Percentiles rank a stretch among this genome's conserved stretches.
These are phyloP conservation scores for Astrothelium macrocarpum DNA, from an alignment of 495 filamentous ascomycete species.

Conservation along the genomic window DNA sequence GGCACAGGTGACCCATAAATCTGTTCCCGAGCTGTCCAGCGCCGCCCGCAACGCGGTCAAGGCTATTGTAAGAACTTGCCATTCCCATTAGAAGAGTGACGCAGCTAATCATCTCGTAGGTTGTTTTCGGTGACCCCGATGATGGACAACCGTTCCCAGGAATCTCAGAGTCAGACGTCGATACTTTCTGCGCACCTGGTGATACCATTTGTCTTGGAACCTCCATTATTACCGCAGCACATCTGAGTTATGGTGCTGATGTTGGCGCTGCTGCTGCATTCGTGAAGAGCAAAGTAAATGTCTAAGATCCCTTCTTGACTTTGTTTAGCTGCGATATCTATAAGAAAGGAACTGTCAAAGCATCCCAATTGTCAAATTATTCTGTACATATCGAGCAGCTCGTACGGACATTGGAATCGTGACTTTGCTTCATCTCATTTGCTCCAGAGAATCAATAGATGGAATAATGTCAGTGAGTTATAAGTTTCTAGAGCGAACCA, in stretches of 20 bases:
- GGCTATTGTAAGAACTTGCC: not conserved
- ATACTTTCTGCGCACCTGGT: not conserved
- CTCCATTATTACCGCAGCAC: not conserved
- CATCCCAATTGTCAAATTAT: too few relatives aligned
- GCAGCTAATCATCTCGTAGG: too few relatives aligned
- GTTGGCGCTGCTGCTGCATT: not conserved
- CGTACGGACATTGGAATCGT: too few relatives aligned
- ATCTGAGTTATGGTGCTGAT: not conserved
- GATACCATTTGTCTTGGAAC: not conserved
- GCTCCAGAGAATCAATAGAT: too few relatives aligned
- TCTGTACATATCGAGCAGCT: too few relatives aligned
- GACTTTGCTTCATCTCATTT: too few relatives aligned
- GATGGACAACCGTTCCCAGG: not conserved
- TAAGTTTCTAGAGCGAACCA: too few relatives aligned
- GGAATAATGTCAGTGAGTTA: too few relatives aligned
- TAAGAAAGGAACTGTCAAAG: too few relatives aligned
- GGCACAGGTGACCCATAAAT: slow-evolving; percentile 2
- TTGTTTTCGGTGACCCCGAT: not conserved
- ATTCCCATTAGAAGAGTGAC: too few relatives aligned
- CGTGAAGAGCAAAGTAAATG: not conserved
- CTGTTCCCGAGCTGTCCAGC: not conserved
- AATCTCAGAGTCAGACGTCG: not conserved
- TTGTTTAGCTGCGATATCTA: too few relatives aligned
- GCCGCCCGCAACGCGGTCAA: not conserved
- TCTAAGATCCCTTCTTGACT: too few relatives aligned